Base-by-base conservation (phyloP, 2,329 filamentous ascomycete species). In the Fusarium zealandicum region DNA sequence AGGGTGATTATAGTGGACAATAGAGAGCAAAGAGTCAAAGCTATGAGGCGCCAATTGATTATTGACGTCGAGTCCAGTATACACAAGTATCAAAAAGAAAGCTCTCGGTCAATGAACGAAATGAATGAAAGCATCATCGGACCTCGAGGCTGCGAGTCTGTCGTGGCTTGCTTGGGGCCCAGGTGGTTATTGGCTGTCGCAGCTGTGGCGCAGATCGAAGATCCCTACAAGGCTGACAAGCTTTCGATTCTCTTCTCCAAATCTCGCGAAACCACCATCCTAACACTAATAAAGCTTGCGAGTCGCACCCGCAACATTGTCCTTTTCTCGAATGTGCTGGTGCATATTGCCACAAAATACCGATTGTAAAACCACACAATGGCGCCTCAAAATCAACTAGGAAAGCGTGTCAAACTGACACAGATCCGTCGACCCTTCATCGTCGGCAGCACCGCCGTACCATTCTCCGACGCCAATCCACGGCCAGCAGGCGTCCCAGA, bases 381-480 rank as follows among this genome's bases (percentile, higher is more conserved):
- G 85, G 83, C 84, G 48, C 85, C 84, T 13, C 80, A 83, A 11
- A 81, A 80, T 63, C 78, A 77, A 59, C 75, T 81, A 17, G 82
- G 83, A 52, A 87, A 87, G 72, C 85, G 85, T 70, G 81, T 86
- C 64, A 88, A 89, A 70, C 82, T 85, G 68, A 80, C 82, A 43
- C 82, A 91, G 76, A 78, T 88, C 57, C 82, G 77, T 63, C 82
- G 85, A 11, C 85, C 85, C 25, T 88, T 88, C 70, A 77, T 93
- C 62, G 90, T 90, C 73, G 90, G 90, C 72, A 91, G 87, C 57
- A 90, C 95, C 57, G 92, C 93, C 16, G 81, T 84, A 39, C 88
- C 87, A 35, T 92, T 92, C 76, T 89, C 90, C 73, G 89, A 91
- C 44, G 85, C 88, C 64, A 90, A 92, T 69, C 90, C 91, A 48